Percentiles rank a stretch among this genome's conserved stretches.
Conservation (phyloP, 192 early-diverging fungal species). For the Coemansia sp. region DNA sequence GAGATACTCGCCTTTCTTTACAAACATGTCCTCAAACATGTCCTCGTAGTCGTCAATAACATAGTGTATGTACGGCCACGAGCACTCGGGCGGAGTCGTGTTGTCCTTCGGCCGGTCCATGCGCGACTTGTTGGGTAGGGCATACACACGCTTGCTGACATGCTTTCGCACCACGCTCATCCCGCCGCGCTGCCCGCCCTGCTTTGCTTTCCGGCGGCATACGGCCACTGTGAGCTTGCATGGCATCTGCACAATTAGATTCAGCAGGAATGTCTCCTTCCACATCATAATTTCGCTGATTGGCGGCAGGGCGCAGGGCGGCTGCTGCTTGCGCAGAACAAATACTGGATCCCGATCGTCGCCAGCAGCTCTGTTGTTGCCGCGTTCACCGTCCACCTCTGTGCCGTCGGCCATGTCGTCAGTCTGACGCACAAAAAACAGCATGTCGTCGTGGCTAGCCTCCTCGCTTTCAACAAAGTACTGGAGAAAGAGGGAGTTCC, state of each 20-base stretch:
- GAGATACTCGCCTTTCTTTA: constrained; percentile 81
- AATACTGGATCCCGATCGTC: constrained; percentile 71
- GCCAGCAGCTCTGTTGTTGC: neutral
- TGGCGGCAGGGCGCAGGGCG: constrained; percentile 60
- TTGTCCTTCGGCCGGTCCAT: constrained; percentile 78
- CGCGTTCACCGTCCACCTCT: constrained; percentile 6
- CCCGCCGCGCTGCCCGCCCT: constrained; percentile 53
- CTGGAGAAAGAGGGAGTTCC: constrained; percentile 56
- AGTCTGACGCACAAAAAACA: constrained; percentile 76
- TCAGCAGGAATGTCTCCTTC: constrained; percentile 90
- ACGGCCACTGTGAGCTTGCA: constrained; percentile 90
- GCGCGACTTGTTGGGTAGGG: constrained; percentile 84
- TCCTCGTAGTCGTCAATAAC: constrained; percentile 91
- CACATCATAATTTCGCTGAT: constrained; percentile 76
- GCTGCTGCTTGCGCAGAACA: constrained; percentile 73
- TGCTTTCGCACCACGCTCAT: constrained; percentile 78
- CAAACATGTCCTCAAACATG: constrained; percentile 82
- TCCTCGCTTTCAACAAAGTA: constrained; percentile 72
- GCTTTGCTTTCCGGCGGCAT: constrained; percentile 63
- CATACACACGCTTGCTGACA: constrained; percentile 74
- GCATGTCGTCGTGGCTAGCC: constrained; percentile 75
- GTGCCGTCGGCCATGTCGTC: constrained; percentile 25
- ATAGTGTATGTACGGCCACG: constrained; percentile 90
- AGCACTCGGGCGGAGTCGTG: constrained; percentile 83
- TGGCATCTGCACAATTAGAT: constrained; percentile 86